These are phyloP conservation scores for Leccinum griseonigrum DNA, from an alignment of 1,284 basidiomycete species.

Conservation along the genomic window DNA sequence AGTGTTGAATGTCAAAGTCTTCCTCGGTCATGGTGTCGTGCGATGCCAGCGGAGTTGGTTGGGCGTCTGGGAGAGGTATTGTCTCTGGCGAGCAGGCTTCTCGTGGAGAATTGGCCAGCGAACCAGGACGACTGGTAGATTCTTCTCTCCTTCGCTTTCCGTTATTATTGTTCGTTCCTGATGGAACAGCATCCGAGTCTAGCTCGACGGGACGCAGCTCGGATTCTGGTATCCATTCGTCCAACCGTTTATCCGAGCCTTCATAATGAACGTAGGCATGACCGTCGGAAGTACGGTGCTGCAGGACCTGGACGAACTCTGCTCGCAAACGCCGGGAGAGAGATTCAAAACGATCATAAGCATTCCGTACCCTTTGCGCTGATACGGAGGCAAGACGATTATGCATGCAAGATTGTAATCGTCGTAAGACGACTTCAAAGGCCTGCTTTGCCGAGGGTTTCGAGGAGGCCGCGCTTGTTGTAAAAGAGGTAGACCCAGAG, in stretches of 20 bases:
- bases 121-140: conserved; percentile 16
- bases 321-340: conserved; percentile 1
- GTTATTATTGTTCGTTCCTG: conserved; percentile 14
- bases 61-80: conserved; percentile 5
- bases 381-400: conserved; percentile 92
- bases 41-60: background rate
- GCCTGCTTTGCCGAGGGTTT: conserved; percentile 47
- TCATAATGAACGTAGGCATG: conserved; percentile 69
- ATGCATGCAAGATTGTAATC: conserved; percentile 98
- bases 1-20: conserved; percentile 63
- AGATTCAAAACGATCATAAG: conserved; percentile 66
- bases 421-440: conserved; percentile 68
- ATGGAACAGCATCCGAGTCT: conserved; percentile 17
- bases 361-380: conserved; percentile 89
- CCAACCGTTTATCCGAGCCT: conserved; percentile 69
- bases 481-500: conserved; percentile 65
- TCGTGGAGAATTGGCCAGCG: conserved; percentile 19
- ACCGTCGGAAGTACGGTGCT: conserved; percentile 42
- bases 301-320: conserved; percentile 40
- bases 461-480: conserved; percentile 57
- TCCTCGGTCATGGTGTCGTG: conserved; percentile 54
- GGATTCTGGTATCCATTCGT: conserved; percentile 66
- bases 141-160: conserved; percentile 35
- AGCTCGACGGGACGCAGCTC: conserved; percentile 32
- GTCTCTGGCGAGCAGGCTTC: conserved; percentile 15